phyloP scores from a whole-genome alignment of 306 rosid species.

The Lupinus albus region DNA sequence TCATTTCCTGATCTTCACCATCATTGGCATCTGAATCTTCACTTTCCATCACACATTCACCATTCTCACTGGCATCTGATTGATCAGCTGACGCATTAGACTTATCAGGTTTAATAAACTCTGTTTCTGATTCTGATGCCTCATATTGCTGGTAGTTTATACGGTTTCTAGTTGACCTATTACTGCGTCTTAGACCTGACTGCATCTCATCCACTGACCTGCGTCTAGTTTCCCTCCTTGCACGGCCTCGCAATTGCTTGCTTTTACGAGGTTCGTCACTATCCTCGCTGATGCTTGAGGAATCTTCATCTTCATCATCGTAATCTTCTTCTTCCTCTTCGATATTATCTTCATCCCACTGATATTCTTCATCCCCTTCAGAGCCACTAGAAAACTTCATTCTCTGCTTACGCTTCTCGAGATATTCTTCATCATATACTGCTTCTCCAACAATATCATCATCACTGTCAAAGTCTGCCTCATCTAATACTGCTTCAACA shows the following conservation, averaged over 20 bases:
- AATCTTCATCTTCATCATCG: conserved; percentile 58
- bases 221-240: conserved; percentile 83
- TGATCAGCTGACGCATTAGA: conserved; percentile 59
- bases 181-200: conserved; percentile 93
- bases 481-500: conserved; percentile 77
- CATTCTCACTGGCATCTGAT: conserved; percentile 74
- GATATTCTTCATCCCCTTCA: conserved; percentile 96
- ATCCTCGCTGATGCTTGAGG: conserved; percentile 81
- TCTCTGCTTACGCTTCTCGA: conserved; percentile 82
- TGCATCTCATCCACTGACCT: conserved; percentile 84
- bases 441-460: conserved; percentile 98
- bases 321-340: conserved; percentile 82
- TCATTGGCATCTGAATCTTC: conserved; percentile 68
- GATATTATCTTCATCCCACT: conserved; percentile 82
- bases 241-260: conserved; percentile 71
- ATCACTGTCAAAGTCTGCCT: conserved; percentile 81
- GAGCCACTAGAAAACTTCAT: conserved; percentile 87
- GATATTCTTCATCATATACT: conserved; percentile 90
- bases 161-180: conserved; percentile 83
- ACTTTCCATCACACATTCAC: conserved; percentile 74
- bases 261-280: conserved; percentile 73
- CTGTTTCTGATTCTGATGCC: conserved; percentile 86
- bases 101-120: conserved; percentile 63
- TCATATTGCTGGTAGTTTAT: conserved; percentile 80
- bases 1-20: conserved; percentile 62